Evolutionary conservation across 352 stramenopile genomes (phyloP).

Genomic region (Globisporangium cylindrosporum): DNA sequence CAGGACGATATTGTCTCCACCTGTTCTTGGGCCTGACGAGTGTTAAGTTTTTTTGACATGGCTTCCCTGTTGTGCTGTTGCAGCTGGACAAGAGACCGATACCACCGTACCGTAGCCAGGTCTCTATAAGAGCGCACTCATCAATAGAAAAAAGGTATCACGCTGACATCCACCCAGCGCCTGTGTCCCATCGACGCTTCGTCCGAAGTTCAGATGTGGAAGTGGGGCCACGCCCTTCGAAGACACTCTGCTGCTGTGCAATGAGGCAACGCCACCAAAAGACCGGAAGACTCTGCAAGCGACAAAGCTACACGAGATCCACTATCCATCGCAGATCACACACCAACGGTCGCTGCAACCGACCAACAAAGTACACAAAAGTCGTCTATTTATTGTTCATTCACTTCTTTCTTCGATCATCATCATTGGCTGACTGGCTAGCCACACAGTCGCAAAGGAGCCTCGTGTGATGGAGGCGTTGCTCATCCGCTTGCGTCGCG

Average conservation of each 20-base stretch:
- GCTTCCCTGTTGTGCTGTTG: too few relatives aligned
- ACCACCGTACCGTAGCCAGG: too few relatives aligned
- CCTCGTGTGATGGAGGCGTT: neutral
- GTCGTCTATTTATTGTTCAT: neutral
- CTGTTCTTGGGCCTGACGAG: neutral
- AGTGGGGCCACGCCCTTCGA: neutral
- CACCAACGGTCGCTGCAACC: neutral
- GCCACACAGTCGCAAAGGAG: neutral
- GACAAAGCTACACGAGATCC: too few relatives aligned
- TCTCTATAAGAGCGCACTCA: too few relatives aligned
- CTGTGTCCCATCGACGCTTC: too few relatives aligned
- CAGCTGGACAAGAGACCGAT: too few relatives aligned
- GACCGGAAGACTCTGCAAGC: too few relatives aligned
- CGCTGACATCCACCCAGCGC: too few relatives aligned
- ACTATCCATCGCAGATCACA: neutral
- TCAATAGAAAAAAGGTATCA: too few relatives aligned
- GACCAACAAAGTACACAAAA: neutral
- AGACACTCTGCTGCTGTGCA: too few relatives aligned
- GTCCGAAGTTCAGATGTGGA: neutral
- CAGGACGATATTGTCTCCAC: neutral
- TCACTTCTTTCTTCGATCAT: neutral
- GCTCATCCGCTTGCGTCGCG: too few relatives aligned
- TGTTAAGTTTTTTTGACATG: neutral
- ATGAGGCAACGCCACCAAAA: too few relatives aligned
- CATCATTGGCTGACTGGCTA: neutral